These are phyloP conservation scores for Dovyalis caffra DNA, from an alignment of 345 rosid species.

Conservation along the genomic window DNA sequence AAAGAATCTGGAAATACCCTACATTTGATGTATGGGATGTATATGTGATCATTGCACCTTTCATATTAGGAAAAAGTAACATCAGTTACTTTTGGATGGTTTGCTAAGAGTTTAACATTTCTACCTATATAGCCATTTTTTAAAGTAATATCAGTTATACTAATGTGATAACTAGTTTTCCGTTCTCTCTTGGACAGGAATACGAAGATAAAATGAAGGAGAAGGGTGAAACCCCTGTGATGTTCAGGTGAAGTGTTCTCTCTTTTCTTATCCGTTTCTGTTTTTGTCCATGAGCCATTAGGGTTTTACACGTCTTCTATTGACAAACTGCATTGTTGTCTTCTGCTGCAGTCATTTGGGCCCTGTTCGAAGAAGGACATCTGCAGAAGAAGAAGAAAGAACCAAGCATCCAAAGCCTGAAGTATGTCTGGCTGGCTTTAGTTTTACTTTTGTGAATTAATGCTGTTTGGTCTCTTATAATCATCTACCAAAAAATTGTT, in stretches of 20 bases:
- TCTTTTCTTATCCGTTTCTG: slow-evolving; percentile 8
- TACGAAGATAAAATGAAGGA: slow-evolving; percentile 92
- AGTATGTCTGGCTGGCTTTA: slow-evolving; percentile 42
- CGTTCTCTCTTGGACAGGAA: slow-evolving; percentile 47
- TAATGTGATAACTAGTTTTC: background rate
- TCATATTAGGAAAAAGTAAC: too few species aligned
- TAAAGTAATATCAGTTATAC: background rate
- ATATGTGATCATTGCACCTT: background rate
- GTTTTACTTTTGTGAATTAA: background rate
- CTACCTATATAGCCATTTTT: background rate
- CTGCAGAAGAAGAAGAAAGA: slow-evolving; percentile 87
- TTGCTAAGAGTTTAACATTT: background rate
- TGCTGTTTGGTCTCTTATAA: slow-evolving; percentile 12
- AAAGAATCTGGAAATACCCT: background rate
- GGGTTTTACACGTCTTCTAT: slow-evolving; percentile 15
- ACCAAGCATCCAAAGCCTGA: slow-evolving; percentile 79
- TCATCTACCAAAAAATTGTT: background rate
- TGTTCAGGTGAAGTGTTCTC: slow-evolving; percentile 69
- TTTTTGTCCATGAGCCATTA: slow-evolving; percentile 5
- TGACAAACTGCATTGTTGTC: slow-evolving; percentile 27
- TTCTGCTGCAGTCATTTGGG: slow-evolving; percentile 78
- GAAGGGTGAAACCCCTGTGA: slow-evolving; percentile 91
- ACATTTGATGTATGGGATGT: background rate
- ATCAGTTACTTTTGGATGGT: too few species aligned
- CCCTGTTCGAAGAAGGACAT: slow-evolving; percentile 69